A percentile compares a stretch with the other conserved stretches of the same genome.
Conservation (phyloP, 2,329 filamentous ascomycete genomes). For the Claviceps purpurea region DNA sequence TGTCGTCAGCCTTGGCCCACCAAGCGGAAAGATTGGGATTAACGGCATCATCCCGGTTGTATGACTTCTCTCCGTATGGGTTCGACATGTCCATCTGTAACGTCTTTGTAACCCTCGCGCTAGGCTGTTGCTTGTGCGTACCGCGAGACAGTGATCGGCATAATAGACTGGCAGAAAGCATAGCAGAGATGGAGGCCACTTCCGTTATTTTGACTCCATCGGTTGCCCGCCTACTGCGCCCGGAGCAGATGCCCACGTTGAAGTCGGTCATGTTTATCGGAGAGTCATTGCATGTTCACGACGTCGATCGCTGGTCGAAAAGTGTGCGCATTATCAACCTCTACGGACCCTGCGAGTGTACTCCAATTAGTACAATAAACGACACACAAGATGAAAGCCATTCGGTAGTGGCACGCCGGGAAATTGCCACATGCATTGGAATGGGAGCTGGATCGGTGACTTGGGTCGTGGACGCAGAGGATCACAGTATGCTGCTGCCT, state of each 20-base stretch:
- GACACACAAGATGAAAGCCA: no score
- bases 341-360: constrained; percentile 12
- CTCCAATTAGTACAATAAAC: constrained; percentile 5
- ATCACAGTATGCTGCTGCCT: neutral
- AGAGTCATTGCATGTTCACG: constrained; percentile 3
- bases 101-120: constrained; percentile 1
- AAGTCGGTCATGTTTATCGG: constrained; percentile 5
- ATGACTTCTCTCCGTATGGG: constrained; percentile 7
- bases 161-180: neutral
- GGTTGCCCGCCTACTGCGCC: neutral
- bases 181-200: neutral
- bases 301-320: constrained; percentile 2
- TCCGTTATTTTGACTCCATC: neutral
- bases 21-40: constrained; percentile 16
- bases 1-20: constrained; percentile 9
- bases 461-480: neutral
- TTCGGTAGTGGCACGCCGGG: no score
- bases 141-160: constrained; percentile 4
- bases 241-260: neutral
- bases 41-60: constrained; percentile 18
- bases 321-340: constrained; percentile 8
- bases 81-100: constrained; percentile 5
- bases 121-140: constrained; percentile 6
- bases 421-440: neutral
- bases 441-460: neutral